Percentiles rank a stretch among this genome's conserved stretches.
Conservation (phyloP, 1,284 basidiomycete species). For the Cryptococcus floricola region DNA sequence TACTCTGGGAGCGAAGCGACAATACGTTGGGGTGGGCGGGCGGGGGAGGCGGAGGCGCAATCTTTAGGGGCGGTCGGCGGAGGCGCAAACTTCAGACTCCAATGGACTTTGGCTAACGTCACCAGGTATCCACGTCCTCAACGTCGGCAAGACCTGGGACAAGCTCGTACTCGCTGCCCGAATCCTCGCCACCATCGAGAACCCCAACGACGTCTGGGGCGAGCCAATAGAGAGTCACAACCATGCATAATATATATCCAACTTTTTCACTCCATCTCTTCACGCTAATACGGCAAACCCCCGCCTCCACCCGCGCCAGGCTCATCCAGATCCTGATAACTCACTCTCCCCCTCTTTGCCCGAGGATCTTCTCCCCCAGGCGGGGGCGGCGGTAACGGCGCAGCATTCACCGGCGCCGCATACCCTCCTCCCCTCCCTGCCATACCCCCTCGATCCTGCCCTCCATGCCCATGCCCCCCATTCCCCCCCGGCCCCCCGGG, state of each 20-base stretch:
- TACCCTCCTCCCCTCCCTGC: slow-evolving; percentile 24
- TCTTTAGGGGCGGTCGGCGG: no score
- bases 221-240: no score
- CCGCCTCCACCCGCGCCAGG: slow-evolving; percentile 36
- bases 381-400: slow-evolving; percentile 25
- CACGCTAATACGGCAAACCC: slow-evolving; percentile 41
- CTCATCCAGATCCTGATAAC: slow-evolving; percentile 47
- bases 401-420: slow-evolving; percentile 3
- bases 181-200: slow-evolving; percentile 91
- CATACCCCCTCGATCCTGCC: slow-evolving; percentile 2
- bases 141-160: slow-evolving; percentile 99
- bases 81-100: no score
- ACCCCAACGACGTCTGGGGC: slow-evolving; percentile 96
- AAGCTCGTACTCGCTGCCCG: slow-evolving; percentile 94
- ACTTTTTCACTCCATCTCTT: neutral
- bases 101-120: no score
- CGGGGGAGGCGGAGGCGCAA: no score
- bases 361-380: slow-evolving; percentile 45
- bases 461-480: slow-evolving; percentile 6
- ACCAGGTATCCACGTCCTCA: slow-evolving; percentile 90
- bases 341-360: slow-evolving; percentile 41
- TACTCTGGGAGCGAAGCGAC: neutral
- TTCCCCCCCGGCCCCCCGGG: slow-evolving; percentile 7
- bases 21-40: no score
- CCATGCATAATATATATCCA: no score